phyloP scores from a whole-genome alignment of 805 yeast genomes.

The Pichia occidentalis region DNA sequence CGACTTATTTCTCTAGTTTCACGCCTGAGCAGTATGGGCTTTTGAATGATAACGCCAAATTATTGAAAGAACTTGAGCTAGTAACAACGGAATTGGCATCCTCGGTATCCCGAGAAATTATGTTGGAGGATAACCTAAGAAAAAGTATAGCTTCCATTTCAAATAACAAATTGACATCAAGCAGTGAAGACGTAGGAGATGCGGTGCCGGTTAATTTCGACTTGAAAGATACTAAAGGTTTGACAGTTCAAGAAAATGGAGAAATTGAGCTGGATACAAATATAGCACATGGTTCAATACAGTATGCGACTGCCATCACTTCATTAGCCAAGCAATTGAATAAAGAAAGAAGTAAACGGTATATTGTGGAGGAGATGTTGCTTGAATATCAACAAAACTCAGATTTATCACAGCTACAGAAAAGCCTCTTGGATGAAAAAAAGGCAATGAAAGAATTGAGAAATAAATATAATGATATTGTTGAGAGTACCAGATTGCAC shows the following conservation, averaged over 20 bases:
- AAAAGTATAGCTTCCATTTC: conserved; percentile 4
- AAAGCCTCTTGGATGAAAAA: conserved; percentile 38
- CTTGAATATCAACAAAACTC: conserved; percentile 44
- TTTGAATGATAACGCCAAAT: conserved; percentile 49
- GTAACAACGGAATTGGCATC: conserved; percentile 69
- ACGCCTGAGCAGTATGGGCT: conserved; percentile 58
- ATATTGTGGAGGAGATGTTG: conserved; percentile 66
- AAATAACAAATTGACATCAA: not conserved
- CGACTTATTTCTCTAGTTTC: conserved; percentile 22
- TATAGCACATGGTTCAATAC: conserved; percentile 17
- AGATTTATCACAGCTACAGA: conserved; percentile 48
- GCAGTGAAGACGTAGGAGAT: not conserved
- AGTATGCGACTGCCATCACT: conserved; percentile 38
- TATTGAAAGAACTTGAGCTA: conserved; percentile 57
- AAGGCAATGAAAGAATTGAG: conserved; percentile 1
- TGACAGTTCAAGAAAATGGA: conserved; percentile 20
- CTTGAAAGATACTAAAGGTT: conserved; percentile 4
- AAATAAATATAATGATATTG: conserved; percentile 2
- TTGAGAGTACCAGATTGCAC: conserved; percentile 7
- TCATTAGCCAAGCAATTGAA: conserved; percentile 51
- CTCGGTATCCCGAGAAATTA: conserved; percentile 64
- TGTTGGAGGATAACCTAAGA: conserved; percentile 36
- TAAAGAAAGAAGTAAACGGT: conserved; percentile 59
- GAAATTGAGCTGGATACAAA: conserved; percentile 4
- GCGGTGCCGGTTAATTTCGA: conserved; percentile 1